These are phyloP conservation scores for Amanita polypyramis DNA, from an alignment of 768 basidiomycete species.

Conservation along the genomic window DNA sequence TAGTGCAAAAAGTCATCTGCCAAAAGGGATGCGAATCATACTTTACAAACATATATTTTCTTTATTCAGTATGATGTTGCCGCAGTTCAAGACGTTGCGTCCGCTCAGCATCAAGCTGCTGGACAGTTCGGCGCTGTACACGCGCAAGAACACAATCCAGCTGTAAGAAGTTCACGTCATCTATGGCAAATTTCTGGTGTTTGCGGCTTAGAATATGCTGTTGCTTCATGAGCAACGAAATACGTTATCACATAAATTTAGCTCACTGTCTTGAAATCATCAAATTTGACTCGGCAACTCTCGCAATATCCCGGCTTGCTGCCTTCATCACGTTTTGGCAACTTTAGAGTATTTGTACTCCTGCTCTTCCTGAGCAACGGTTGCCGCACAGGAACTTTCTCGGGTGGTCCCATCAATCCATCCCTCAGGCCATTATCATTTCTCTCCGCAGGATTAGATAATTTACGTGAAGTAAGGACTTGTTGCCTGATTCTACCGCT, in stretches of 20 bases:
- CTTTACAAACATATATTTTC: not conserved
- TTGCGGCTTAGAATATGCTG: constrained; percentile 67
- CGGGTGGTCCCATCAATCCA: constrained; percentile 60
- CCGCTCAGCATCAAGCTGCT: constrained; percentile 21
- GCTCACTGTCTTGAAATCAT: constrained; percentile 74
- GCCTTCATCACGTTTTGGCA: constrained; percentile 75
- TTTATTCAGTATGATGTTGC: not conserved
- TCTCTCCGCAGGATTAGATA: constrained; percentile 17
- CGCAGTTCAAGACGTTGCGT: constrained; percentile 12
- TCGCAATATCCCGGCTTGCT: constrained; percentile 96
- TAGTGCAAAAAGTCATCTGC: not conserved
- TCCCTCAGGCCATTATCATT: constrained; percentile 16
- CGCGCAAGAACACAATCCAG: constrained; percentile 68
- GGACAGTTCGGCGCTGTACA: constrained; percentile 35
- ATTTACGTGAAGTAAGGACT: constrained; percentile 56
- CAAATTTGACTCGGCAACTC: constrained; percentile 86
- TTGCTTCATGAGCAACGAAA: constrained; percentile 1
- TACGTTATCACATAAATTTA: constrained; percentile 2
- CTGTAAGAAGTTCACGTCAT: constrained; percentile 66
- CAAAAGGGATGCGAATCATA: not conserved
- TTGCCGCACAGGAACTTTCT: constrained; percentile 42
- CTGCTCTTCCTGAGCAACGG: constrained; percentile 59
- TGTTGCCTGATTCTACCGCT: constrained; percentile 51
- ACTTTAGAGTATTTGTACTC: constrained; percentile 68
- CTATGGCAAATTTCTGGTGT: constrained; percentile 75